Evolutionary conservation across 106 monocot species (phyloP), one percentile per base, ranked within the genome.

Genomic region (Apostasia ramifera): DNA sequence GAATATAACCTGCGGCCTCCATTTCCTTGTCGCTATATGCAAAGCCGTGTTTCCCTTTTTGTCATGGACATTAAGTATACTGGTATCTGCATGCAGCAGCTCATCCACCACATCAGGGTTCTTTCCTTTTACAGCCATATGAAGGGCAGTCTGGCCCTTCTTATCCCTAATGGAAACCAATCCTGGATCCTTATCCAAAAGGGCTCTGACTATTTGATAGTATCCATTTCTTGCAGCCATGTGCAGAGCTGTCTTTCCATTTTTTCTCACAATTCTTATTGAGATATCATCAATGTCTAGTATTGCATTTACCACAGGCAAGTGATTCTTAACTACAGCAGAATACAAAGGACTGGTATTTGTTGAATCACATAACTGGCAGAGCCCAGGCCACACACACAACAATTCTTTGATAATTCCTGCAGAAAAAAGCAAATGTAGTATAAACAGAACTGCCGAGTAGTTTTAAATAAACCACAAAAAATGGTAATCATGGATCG

Each of bases 81-180:
- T 85, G 11, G 69, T 49, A 77, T 92, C 86, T 52, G 81, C 77
- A 47, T 41, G 44, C 44, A 97, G 47, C 47, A 97, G 58, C 47
- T 92, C 95, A 74, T 92, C 89, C 12, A 97, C 84, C 53, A 85
- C 85, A 63, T 83, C 83, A 26, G 86, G 58, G 74, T 81, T 84
- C 49, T 71, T 72, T 2, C 95, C 95, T 78, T 97, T 97, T 12
- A 92, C 95, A 66, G 95, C 95, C 95, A 97, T 97, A 73, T 97
- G 95, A 81, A 97, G 95, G 44, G 95, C 95, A 68, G 84, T 97
- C 61, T 97, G 95, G 26, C 95, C 84, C 74, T 97, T 97, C 79
- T 81, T 97, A 73, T 97, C 95, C 15, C 54, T 86, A 54, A 92
- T 75, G 4, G 89, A 66, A 66, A 88, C 89, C 56, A 97, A 71